These are phyloP conservation scores for Persicaria tinctoria DNA, from an alignment of 148 eudicot species.

Conservation along the genomic window DNA sequence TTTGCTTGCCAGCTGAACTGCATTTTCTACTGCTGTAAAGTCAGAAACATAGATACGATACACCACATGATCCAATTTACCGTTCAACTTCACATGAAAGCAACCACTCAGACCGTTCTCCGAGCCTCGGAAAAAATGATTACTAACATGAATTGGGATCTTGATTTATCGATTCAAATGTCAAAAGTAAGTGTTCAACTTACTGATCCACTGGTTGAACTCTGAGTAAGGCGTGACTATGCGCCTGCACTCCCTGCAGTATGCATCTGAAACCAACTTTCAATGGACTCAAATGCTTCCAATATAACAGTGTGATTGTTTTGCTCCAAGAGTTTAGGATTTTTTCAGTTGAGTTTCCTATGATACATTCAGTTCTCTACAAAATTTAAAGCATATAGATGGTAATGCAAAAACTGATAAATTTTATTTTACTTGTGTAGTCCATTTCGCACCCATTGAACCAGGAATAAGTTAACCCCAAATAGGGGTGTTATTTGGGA, in stretches of 20 bases:
- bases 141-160: background rate
- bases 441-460: no score
- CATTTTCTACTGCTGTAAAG: background rate
- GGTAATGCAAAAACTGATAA: no score
- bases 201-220: background rate
- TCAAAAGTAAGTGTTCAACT: background rate
- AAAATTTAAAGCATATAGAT: no score
- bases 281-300: background rate
- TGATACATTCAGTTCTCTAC: no score
- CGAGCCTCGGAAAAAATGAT: background rate
- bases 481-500: no score
- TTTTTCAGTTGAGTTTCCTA: no score
- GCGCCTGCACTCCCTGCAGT: background rate
- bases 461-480: no score
- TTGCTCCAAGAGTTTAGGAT: background rate
- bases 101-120: no score
- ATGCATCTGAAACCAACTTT: background rate
- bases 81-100: background rate
- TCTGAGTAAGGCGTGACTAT: background rate
- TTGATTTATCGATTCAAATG: background rate
- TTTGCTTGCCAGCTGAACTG: constrained; percentile 5
- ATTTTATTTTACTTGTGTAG: no score
- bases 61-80: background rate
- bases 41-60: background rate
- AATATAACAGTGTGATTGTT: background rate